A percentile compares a stretch with the other conserved stretches of the same genome.
Evolutionary conservation across 2,329 filamentous ascomycete genomes (phyloP).

Genomic region (Esteya vermicola): DNA sequence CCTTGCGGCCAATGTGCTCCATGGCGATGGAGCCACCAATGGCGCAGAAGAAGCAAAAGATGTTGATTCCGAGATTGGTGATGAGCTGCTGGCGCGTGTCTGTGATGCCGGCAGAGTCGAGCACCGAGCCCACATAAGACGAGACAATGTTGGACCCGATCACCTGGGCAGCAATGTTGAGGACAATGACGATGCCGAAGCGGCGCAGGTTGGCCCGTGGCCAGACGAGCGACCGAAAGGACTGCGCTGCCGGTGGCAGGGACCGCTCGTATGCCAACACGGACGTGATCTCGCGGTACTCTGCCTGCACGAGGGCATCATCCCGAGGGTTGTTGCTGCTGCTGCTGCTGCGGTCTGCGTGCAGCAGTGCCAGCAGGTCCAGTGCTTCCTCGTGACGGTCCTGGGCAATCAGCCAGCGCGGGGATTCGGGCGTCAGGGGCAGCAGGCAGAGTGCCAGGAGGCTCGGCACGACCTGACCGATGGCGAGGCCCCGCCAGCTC

Average conservation of each 20-base stretch:
- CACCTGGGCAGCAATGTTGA: conserved; percentile 1
- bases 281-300: conserved; percentile 2
- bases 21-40: conserved; percentile 1
- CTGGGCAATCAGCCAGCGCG: conserved; percentile 2
- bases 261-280: conserved; percentile 1
- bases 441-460: conserved; percentile 1
- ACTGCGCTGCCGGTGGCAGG: background rate
- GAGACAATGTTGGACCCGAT: conserved; percentile 4
- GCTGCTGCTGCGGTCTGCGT: too few relatives aligned
- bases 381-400: conserved; percentile 5
- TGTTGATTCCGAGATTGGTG: conserved; percentile 1
- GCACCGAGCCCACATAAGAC: conserved; percentile 1
- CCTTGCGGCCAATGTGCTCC: conserved; percentile 25
- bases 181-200: conserved; percentile 1
- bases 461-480: conserved; percentile 1
- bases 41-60: conserved; percentile 1
- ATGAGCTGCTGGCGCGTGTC: conserved; percentile 1
- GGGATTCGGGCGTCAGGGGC: conserved; percentile 2
- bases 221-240: background rate
- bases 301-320: background rate
- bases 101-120: conserved; percentile 2
- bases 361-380: conserved; percentile 1
- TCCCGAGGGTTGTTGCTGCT: background rate
- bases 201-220: background rate
- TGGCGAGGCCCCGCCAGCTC: background rate